A percentile compares a stretch with the other conserved stretches of the same genome.
Evolutionary conservation across 257 asterid genomes (phyloP).

Genomic region (Haberlea rhodopensis): DNA sequence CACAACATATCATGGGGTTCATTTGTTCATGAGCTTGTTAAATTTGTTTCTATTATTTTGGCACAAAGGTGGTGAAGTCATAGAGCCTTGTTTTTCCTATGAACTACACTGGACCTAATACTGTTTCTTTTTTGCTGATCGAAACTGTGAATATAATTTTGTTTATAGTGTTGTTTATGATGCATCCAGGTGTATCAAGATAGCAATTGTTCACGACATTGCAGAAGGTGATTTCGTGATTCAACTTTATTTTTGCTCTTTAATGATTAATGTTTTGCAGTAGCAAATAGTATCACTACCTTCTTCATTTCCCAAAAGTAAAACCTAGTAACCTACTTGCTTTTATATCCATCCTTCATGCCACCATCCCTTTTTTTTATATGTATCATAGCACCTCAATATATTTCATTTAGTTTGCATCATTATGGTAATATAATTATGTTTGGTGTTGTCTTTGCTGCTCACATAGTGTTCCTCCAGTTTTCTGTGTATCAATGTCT

Average conservation of each 20-base stretch:
- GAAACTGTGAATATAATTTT: not conserved
- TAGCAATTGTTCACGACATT: slow-evolving; percentile 90
- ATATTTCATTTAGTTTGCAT: not conserved
- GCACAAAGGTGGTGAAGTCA: not conserved
- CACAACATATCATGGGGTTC: not conserved
- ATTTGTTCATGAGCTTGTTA: not conserved
- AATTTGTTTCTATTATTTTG: not conserved
- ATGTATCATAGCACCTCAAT: slow-evolving; percentile 1
- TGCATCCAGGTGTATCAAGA: slow-evolving; percentile 78
- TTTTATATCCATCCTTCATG: slow-evolving; percentile 6
- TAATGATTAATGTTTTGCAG: not conserved
- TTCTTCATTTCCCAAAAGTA: not conserved
- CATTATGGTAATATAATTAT: not conserved
- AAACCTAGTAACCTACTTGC: not conserved
- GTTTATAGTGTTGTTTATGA: slow-evolving; percentile 22
- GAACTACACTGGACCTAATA: not conserved
- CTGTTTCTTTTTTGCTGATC: not conserved
- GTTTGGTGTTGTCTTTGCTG: not conserved
- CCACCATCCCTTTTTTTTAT: not conserved
- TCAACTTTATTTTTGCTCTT: not conserved
- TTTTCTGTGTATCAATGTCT: slow-evolving; percentile 2
- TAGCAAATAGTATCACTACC: not conserved
- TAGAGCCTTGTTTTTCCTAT: not conserved
- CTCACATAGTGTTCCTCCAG: slow-evolving; percentile 1
- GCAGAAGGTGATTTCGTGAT: slow-evolving; percentile 70